Percentiles rank a stretch among this genome's conserved stretches.
Evolutionary conservation across 306 rosid genomes (phyloP).

Genomic region (Aeschynomene evenia): DNA sequence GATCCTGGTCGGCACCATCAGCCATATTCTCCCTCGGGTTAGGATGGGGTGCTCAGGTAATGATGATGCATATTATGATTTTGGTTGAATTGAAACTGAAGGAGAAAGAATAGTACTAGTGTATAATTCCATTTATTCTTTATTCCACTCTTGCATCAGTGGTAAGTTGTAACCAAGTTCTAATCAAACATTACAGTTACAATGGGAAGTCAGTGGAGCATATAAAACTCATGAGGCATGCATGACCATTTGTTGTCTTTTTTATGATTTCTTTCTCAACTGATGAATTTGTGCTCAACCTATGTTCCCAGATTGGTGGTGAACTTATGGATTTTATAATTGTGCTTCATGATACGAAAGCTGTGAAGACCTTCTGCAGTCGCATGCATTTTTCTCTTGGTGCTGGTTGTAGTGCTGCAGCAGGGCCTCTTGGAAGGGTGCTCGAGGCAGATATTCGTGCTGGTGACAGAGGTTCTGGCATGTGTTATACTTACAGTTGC

Average conservation of each 20-base stretch:
- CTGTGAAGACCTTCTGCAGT: constrained; percentile 95
- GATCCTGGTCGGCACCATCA: constrained; percentile 99
- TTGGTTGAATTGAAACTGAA: background rate
- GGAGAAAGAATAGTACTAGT: background rate
- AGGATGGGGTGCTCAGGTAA: constrained; percentile 99
- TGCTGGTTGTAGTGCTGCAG: constrained; percentile 97
- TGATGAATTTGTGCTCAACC: constrained; percentile 17
- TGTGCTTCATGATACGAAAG: constrained; percentile 77
- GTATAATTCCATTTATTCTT: too few species aligned
- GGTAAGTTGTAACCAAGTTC: background rate
- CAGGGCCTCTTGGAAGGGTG: constrained; percentile 92
- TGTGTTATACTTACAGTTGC: constrained; percentile 98
- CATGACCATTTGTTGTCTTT: background rate
- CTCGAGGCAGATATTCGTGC: constrained; percentile 94
- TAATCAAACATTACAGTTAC: background rate
- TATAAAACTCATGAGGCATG: background rate
- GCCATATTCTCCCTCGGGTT: constrained; percentile 83
- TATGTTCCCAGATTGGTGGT: constrained; percentile 73
- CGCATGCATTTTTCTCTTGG: constrained; percentile 97
- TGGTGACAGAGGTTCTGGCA: constrained; percentile 90
- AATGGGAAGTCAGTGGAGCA: background rate
- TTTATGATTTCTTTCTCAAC: constrained; percentile 9
- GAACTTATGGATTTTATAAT: constrained; percentile 90
- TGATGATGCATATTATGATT: background rate
- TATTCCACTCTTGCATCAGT: background rate